phyloP scores from a whole-genome alignment of 2,329 filamentous ascomycete genomes.

The Zarea fungicola region DNA sequence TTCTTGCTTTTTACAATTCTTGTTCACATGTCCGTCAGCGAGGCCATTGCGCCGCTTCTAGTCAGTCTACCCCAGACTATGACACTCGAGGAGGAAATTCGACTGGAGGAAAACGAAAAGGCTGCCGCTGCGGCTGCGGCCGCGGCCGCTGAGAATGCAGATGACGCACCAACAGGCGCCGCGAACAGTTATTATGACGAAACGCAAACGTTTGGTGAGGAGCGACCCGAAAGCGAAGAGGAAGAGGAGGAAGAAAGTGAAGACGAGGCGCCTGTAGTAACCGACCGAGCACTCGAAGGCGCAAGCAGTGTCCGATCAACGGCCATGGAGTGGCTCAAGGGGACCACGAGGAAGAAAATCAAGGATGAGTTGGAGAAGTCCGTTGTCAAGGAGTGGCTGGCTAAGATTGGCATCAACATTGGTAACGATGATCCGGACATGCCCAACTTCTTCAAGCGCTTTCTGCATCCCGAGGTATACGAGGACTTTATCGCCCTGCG shows the following conservation, averaged over 20 bases:
- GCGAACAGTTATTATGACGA: constrained; percentile 32
- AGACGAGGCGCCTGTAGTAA: constrained; percentile 20
- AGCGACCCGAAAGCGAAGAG: constrained; percentile 9
- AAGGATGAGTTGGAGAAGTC: constrained; percentile 21
- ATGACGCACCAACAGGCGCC: constrained; percentile 20
- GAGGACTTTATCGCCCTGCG: constrained; percentile 67
- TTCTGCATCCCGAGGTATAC: constrained; percentile 73
- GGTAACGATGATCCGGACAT: constrained; percentile 22
- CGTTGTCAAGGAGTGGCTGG: constrained; percentile 23
- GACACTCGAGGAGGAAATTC: constrained; percentile 47
- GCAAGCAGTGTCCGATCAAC: constrained; percentile 29
- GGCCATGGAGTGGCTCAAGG: constrained; percentile 29
- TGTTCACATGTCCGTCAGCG: constrained; percentile 68
- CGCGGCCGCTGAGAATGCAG: constrained; percentile 20
- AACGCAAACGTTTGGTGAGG: constrained; percentile 14
- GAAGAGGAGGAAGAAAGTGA: constrained; percentile 28
- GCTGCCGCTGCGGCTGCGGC: constrained; percentile 21
- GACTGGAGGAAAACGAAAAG: constrained; percentile 43
- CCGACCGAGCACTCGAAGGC: constrained; percentile 32
- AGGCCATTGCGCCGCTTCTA: constrained; percentile 69
- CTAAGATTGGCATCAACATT: constrained; percentile 23
- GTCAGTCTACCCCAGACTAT: constrained; percentile 75
- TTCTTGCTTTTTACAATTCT: constrained; percentile 71
- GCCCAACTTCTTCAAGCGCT: constrained; percentile 57
- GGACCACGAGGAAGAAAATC: constrained; percentile 32